Conservation (phyloP, 2,329 filamentous ascomycete genomes). For the Coniochaeta sp. region DNA sequence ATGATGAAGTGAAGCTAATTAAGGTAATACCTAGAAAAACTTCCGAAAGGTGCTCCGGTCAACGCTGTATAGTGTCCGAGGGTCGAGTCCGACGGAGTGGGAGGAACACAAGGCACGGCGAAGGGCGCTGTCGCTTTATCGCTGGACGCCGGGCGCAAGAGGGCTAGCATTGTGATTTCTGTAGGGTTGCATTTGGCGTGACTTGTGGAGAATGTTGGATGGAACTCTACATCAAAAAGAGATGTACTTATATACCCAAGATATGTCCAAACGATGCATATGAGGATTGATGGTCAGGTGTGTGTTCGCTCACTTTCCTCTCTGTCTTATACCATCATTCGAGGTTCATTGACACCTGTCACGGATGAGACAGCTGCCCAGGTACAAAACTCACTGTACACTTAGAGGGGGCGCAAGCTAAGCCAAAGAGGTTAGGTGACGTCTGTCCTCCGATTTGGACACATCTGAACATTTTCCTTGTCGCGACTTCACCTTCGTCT, state of each 20-base stretch:
- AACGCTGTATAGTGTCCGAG: slow-evolving; percentile 38
- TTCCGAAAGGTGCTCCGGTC: slow-evolving; percentile 45
- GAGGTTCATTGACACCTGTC: background rate
- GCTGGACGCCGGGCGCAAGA: slow-evolving; percentile 35
- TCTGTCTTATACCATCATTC: too few species aligned
- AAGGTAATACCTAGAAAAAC: slow-evolving; percentile 33
- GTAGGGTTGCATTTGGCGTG: too few species aligned
- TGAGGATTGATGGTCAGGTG: too few species aligned
- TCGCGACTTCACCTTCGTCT: background rate
- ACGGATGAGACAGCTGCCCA: background rate
- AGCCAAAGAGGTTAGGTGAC: background rate
- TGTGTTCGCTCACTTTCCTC: too few species aligned
- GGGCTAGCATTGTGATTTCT: slow-evolving; percentile 23
- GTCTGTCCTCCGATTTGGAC: background rate
- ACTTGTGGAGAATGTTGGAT: too few species aligned
- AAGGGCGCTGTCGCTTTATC: slow-evolving; percentile 43
- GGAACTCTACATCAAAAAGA: too few species aligned
- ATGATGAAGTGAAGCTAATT: too few species aligned
- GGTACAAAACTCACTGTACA: too few species aligned
- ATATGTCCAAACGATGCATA: too few species aligned
- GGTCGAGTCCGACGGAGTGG: slow-evolving; percentile 27
- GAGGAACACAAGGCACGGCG: slow-evolving; percentile 36
- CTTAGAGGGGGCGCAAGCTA: background rate
- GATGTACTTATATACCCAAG: too few species aligned
- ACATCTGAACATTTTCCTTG: background rate